phyloP scores from a whole-genome alignment of 345 rosid species.

The Corchorus olitorius region DNA sequence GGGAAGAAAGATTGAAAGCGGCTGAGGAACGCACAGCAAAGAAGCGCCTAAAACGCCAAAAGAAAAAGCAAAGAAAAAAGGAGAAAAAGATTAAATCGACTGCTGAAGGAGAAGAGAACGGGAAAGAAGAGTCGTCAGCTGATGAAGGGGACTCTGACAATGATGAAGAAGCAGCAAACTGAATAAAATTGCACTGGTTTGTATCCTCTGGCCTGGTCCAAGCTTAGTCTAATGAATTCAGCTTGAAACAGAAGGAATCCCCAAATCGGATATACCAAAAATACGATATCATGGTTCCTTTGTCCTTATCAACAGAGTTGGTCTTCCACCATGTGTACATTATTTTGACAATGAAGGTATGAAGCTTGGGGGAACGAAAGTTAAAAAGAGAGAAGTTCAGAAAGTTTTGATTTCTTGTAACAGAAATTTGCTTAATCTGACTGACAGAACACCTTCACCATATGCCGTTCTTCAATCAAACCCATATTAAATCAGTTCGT shows the following conservation, averaged over 20 bases:
- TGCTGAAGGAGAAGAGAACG: slow-evolving; percentile 44
- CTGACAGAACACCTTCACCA: not conserved
- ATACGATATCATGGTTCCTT: not conserved
- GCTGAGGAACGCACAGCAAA: slow-evolving; percentile 84
- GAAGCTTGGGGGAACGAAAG: not conserved
- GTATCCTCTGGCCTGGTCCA: no score
- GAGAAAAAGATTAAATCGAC: slow-evolving; percentile 61
- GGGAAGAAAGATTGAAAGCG: slow-evolving; percentile 81
- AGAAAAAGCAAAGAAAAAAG: slow-evolving; percentile 73
- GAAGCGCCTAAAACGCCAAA: slow-evolving; percentile 83
- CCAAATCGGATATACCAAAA: not conserved
- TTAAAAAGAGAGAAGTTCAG: not conserved
- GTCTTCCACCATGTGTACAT: not conserved
- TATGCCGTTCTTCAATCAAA: not conserved
- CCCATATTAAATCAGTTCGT: not conserved
- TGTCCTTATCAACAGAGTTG: not conserved
- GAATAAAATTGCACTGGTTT: slow-evolving; percentile 5
- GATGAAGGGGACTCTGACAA: slow-evolving; percentile 48
- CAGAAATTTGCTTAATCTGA: slow-evolving; percentile 3
- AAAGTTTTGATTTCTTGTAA: not conserved
- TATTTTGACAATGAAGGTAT: not conserved
- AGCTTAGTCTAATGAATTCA: not conserved
- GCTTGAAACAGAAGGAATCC: not conserved
- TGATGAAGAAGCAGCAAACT: slow-evolving; percentile 37
- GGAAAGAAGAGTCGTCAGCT: slow-evolving; percentile 50